phyloP scores from a whole-genome alignment of 2,329 filamentous ascomycete genomes.

The Hymenotorrendiella dingleyae region DNA sequence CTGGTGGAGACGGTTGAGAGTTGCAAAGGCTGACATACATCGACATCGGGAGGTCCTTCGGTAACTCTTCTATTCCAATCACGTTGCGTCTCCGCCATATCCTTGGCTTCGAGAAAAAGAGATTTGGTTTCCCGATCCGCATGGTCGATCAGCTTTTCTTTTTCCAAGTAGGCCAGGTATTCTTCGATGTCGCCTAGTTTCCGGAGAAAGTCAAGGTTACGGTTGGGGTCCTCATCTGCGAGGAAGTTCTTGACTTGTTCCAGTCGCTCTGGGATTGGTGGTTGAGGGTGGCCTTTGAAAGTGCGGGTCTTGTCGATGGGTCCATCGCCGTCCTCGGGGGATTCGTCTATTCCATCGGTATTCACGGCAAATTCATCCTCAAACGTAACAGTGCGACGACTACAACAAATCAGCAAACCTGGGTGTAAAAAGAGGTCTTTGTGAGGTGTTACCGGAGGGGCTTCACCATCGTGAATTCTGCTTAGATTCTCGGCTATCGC shows the following conservation, averaged over 20 bases:
- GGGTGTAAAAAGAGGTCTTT: too few relatives aligned
- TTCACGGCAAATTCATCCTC: background rate
- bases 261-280: constrained; percentile 31
- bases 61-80: constrained; percentile 15
- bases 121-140: background rate
- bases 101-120: constrained; percentile 20
- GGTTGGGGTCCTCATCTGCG: constrained; percentile 41
- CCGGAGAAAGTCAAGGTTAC: constrained; percentile 35
- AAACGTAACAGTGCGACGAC: too few relatives aligned
- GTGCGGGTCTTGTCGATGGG: background rate
- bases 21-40: constrained; percentile 3
- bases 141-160: constrained; percentile 10
- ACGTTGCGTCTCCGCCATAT: constrained; percentile 20
- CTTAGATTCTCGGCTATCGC: too few relatives aligned
- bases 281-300: constrained; percentile 28
- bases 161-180: constrained; percentile 18
- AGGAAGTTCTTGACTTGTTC: constrained; percentile 40
- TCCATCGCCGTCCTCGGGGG: background rate
- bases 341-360: background rate
- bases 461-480: too few relatives aligned
- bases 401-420: too few relatives aligned
- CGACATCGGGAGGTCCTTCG: constrained; percentile 1
- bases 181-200: constrained; percentile 30
- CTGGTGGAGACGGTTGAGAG: constrained; percentile 17
- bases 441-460: too few relatives aligned